These are phyloP conservation scores for Bimuria novae-zelandiae DNA, from an alignment of 2,329 filamentous ascomycete genomes.

Conservation along the genomic window DNA sequence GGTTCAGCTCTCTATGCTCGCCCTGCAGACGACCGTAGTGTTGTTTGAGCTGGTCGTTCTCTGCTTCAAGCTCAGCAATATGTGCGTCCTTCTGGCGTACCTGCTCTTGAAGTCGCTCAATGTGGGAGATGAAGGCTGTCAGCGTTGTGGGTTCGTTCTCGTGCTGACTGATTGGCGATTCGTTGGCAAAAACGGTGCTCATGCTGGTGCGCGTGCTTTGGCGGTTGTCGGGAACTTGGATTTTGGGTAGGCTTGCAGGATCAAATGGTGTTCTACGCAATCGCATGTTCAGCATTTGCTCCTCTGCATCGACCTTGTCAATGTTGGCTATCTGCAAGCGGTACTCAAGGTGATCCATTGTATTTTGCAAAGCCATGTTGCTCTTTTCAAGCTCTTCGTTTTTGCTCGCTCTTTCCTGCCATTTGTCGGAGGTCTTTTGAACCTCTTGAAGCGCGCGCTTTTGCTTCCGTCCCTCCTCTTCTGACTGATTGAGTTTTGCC, in stretches of 20 bases:
- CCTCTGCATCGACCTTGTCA: constrained; percentile 48
- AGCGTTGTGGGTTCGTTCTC: constrained; percentile 30
- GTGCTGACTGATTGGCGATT: constrained; percentile 20
- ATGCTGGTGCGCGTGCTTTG: constrained; percentile 28
- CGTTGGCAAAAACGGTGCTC: constrained; percentile 36
- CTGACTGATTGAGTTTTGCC: constrained; percentile 46
- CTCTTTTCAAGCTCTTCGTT: constrained; percentile 32
- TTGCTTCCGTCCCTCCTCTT: constrained; percentile 40
- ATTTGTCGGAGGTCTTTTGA: constrained; percentile 37
- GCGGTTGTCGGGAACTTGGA: constrained; percentile 13
- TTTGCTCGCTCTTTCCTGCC: constrained; percentile 33
- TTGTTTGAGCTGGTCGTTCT: constrained; percentile 22
- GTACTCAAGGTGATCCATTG: constrained; percentile 45
- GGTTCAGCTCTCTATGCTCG: constrained; percentile 27
- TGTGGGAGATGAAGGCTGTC: constrained; percentile 30
- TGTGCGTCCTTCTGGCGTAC: constrained; percentile 36
- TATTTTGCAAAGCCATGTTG: constrained; percentile 41
- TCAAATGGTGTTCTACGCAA: constrained; percentile 36
- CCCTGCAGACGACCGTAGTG: constrained; percentile 26
- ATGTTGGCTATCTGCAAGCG: constrained; percentile 48
- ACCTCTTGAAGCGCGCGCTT: constrained; percentile 36
- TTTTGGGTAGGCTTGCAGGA: constrained; percentile 13
- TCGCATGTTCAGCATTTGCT: constrained; percentile 40
- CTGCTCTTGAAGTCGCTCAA: constrained; percentile 41
- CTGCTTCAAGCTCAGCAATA: constrained; percentile 29